phyloP scores from a whole-genome alignment of 1,284 basidiomycete genomes.

The Lentinus polychrous region DNA sequence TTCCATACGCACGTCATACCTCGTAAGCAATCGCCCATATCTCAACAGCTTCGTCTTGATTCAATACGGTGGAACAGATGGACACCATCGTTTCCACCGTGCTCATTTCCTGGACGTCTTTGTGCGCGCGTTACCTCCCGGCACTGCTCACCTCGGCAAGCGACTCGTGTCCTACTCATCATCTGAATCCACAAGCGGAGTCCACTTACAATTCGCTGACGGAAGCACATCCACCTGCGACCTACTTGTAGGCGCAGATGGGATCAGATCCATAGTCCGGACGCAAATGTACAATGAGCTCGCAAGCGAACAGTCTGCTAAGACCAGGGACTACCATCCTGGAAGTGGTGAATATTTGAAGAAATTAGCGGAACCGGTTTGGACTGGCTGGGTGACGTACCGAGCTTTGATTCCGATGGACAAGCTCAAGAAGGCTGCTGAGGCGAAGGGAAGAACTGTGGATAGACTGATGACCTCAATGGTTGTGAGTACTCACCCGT shows the following conservation, averaged over 20 bases:
- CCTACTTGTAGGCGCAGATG: conserved; percentile 40
- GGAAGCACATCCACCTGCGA: conserved; percentile 31
- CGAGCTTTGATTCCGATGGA: conserved; percentile 27
- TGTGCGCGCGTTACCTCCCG: conserved; percentile 31
- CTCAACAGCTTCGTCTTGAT: neutral
- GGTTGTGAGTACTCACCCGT: conserved; percentile 20
- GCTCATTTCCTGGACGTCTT: conserved; percentile 41
- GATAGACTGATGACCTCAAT: conserved; percentile 22
- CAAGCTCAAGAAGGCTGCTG: neutral
- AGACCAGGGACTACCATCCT: conserved; percentile 3
- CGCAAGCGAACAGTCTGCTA: no score
- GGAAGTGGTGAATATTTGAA: conserved; percentile 6
- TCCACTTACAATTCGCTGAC: conserved; percentile 26
- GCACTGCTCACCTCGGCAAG: conserved; percentile 37
- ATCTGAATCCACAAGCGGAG: conserved; percentile 1
- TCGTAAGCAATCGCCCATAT: conserved; percentile 24
- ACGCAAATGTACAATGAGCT: conserved; percentile 22
- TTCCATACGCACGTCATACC: conserved; percentile 33
- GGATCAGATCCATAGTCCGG: conserved; percentile 44
- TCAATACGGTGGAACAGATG: conserved; percentile 19
- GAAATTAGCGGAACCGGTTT: conserved; percentile 25
- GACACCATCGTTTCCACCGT: conserved; percentile 39
- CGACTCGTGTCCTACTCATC: conserved; percentile 19
- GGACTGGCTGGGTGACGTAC: conserved; percentile 30
- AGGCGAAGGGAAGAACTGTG: conserved; percentile 10